These are phyloP conservation scores for Rhynchospora breviuscula DNA, from an alignment of 176 grass and related monocot genomes.

Conservation along the genomic window DNA sequence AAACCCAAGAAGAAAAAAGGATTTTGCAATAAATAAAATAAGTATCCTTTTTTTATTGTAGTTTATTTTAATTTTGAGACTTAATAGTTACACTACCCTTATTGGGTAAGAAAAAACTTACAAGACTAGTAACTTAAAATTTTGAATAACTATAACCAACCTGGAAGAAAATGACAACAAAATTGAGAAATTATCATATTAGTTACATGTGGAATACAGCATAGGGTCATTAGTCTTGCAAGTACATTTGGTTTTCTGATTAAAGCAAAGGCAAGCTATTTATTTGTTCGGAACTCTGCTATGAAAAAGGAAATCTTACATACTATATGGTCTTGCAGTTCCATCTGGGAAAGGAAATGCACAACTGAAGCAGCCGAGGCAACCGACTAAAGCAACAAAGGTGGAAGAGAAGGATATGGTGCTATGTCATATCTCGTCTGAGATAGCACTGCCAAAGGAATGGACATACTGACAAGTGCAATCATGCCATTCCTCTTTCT, in stretches of 20 bases:
- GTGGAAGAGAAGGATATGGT: neutral
- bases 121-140: no score
- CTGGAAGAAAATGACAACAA: no score
- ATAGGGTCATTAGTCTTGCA: no score
- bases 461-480: constrained; percentile 2
- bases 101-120: no score
- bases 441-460: neutral
- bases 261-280: neutral
- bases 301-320: neutral
- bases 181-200: no score
- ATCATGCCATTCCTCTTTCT: neutral
- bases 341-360: neutral
- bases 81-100: no score
- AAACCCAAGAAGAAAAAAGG: no score
- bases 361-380: neutral
- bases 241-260: neutral
- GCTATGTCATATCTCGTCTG: neutral
- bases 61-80: no score
- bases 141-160: no score
- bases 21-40: neutral
- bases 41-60: neutral
- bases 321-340: neutral
- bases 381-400: neutral
- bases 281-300: neutral
- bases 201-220: no score